Evolutionary conservation across 2,329 filamentous ascomycete genomes (phyloP).

Genomic region (Apiospora kogelbergensis): DNA sequence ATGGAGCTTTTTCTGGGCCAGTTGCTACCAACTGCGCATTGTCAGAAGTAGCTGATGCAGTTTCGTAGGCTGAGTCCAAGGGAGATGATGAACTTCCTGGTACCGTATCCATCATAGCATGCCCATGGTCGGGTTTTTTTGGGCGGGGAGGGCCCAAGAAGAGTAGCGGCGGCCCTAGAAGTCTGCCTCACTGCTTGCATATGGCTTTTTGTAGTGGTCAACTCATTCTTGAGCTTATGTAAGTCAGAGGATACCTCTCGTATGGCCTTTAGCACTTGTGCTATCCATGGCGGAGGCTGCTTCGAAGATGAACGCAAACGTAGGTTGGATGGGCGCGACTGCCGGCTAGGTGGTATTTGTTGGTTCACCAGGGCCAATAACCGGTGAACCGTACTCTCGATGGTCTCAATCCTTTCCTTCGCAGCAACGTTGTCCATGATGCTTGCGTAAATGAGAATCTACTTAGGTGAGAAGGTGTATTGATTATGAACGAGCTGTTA

Average conservation of each 20-base stretch:
- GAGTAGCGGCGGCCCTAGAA: neutral
- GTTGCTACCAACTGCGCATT: too few relatives aligned
- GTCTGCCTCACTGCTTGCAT: neutral
- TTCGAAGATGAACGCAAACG: too few relatives aligned
- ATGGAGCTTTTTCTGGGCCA: too few relatives aligned
- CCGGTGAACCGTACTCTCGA: neutral
- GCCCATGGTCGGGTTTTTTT: neutral
- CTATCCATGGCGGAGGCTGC: neutral
- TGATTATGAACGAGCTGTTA: neutral
- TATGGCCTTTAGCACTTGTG: neutral
- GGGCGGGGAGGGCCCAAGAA: neutral
- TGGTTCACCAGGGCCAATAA: neutral
- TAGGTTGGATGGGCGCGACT: neutral
- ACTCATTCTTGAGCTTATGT: neutral
- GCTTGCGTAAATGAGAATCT: neutral
- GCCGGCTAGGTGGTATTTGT: neutral
- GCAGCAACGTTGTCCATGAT: neutral
- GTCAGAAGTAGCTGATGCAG: neutral
- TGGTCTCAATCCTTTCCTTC: too few relatives aligned
- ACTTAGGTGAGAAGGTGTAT: neutral
- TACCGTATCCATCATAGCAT: neutral
- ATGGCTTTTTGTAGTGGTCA: neutral
- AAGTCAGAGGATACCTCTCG: neutral
- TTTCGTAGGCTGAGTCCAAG: neutral
- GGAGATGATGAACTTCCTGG: neutral